A percentile compares a stretch with the other conserved stretches of the same genome.
Evolutionary conservation across 441 rosid species (phyloP).

Genomic region (Gossypium lobatum): DNA sequence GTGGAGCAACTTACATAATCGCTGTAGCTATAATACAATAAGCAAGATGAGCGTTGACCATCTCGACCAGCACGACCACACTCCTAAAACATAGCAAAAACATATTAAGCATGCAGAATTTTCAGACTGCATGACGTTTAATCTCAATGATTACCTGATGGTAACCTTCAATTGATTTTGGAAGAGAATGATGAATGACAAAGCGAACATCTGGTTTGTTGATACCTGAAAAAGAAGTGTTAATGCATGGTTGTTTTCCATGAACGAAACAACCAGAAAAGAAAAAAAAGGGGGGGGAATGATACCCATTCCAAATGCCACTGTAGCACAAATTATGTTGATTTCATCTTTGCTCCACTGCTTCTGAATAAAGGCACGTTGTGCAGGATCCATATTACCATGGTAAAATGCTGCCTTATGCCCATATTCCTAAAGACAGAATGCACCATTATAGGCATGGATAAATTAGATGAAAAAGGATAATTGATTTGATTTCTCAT

Average conservation of each 20-base stretch:
- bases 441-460: slow-evolving; percentile 18
- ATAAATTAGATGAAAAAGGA: slow-evolving; percentile 7
- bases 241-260: slow-evolving; percentile 15
- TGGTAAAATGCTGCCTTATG: slow-evolving; percentile 97
- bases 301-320: slow-evolving; percentile 99
- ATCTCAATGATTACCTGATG: slow-evolving; percentile 63
- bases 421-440: slow-evolving; percentile 57
- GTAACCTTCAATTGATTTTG: slow-evolving; percentile 96
- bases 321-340: slow-evolving; percentile 94
- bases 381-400: slow-evolving; percentile 82
- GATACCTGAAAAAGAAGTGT: slow-evolving; percentile 55
- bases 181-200: slow-evolving; percentile 95
- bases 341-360: slow-evolving; percentile 99
- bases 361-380: slow-evolving; percentile 70
- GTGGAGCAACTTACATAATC: slow-evolving; percentile 68
- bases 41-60: slow-evolving; percentile 86
- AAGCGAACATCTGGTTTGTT: slow-evolving; percentile 97
- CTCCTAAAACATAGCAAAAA: slow-evolving; percentile 45
- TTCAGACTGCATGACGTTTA: not conserved
- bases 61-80: slow-evolving; percentile 99
- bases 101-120: slow-evolving; percentile 11
- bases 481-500: slow-evolving; percentile 7
- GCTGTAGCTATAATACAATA: slow-evolving; percentile 81
- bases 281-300: slow-evolving; percentile 9
- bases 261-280: slow-evolving; percentile 14